Base-by-base conservation (phyloP, 495 filamentous ascomycete genomes). In the Penicillium goetzii region DNA sequence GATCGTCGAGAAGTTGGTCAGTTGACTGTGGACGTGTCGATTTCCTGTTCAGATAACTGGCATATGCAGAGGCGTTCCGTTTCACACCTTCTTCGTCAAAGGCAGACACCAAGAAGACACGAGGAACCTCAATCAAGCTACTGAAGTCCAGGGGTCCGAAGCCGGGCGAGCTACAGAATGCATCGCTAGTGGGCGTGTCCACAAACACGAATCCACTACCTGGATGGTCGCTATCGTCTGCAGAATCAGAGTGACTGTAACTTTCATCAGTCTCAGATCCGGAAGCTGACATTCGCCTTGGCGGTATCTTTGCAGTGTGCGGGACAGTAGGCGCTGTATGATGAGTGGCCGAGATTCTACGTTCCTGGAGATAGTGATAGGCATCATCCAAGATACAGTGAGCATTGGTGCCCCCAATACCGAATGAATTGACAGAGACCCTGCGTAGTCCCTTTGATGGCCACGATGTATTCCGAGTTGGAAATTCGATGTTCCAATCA, bases 361-460 rank as follows among this genome's bases (percentile, higher is more conserved):
- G 64, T 17, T 68, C 55, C 17, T 56, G 21, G 2, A 70, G 64
- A 43, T 64, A 70, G 41, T 70, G 58, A 19, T 67, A 70, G 17
- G 68, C 68, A n/a, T 70, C 68, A 36, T 89, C 86, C 5, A 90
- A 32, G 23, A 90, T 85, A 19, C 76, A 84, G 56, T 89, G 87
- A 4, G 85, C 80, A 64, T 90, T 90, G 15, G 83, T 80, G 26
- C 88, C 88, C 14, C 88, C 88, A 63, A 87, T 89, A 0, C 88
- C 87, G 56, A 88, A 89, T 0, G 81, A 85, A 28, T 80, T 80
- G n/a, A 80, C 67, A 38, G 83, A 87, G 0, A 78, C 82, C 38
- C 87, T 77, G 17, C 82, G 82, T 0, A 83, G 77, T 3, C 68
- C 67, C 0, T 50, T 2, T 2, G 64, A 61, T 23, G 68, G 68